Base-by-base conservation (phyloP, 2,329 filamentous ascomycete species). In the Trichoderma polysporum region DNA sequence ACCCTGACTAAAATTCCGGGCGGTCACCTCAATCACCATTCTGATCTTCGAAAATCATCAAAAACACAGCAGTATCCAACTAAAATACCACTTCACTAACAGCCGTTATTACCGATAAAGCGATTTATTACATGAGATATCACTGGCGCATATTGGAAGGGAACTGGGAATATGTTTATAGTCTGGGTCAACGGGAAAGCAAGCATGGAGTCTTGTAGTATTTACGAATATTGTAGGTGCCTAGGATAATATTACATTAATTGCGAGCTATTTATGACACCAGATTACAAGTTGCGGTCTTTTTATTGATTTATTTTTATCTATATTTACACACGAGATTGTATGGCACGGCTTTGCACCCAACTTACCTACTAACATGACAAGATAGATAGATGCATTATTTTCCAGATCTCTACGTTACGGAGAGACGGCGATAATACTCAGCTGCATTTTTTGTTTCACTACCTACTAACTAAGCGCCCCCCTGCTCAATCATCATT, bases 171-270 rank as follows among this genome's bases (percentile, higher is more conserved):
- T 22, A 45, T 56, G 49, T 54, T 35, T 56, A 64, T 64, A 47
- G 27, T 29, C 22, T 47, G 37, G 61, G 29, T 64, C 37, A n/a
- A 60, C 19, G 25, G 60, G 61, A 47, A 64, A 64, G 61, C 61
- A 29, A 64, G 61, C 61, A 56, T 35, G 61, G 50, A 54, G 61
- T 64, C 50, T 45, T 64, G 37, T 64, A 63, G 59, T 64, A 31
- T 35, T 64, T 27, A 56, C 22, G 39, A 64, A 50, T 56, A 27
- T 64, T 47, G 35, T 31, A n/a, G 25, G 47, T 53, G n/a, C 35
- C 49, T 53, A 37, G 33, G 33, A 54, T 53, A 63, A 22, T 53
- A 53, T 53, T 17, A 53, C 35, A 53, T 22, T 63, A 54, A 63
- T 63, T 53, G 49, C 49, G 27, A 49, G 49, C 49, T 13, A 53